Conservation (phyloP, 2,329 filamentous ascomycete genomes). For the Hyphodiscus sp. region DNA sequence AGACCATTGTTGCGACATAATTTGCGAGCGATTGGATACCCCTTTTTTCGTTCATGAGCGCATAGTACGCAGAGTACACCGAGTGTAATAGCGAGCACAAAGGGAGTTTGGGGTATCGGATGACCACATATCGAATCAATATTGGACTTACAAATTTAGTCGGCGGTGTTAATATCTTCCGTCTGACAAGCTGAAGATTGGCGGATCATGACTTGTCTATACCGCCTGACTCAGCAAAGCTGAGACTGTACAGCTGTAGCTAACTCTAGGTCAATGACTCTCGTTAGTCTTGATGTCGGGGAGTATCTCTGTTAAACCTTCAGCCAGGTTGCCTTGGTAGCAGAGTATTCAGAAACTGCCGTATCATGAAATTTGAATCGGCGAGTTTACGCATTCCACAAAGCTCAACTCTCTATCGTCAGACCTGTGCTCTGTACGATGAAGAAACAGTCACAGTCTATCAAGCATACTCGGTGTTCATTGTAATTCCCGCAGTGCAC, state of each 20-base stretch:
- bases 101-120: background rate
- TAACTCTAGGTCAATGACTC: background rate
- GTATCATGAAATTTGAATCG: too few relatives aligned
- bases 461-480: slow-evolving; percentile 50
- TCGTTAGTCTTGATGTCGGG: background rate
- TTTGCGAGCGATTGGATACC: background rate
- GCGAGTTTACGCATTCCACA: background rate
- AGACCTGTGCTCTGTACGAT: slow-evolving; percentile 48
- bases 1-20: background rate
- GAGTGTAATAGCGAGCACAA: background rate
- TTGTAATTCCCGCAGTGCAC: slow-evolving; percentile 46
- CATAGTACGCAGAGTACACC: background rate
- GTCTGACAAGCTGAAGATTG: background rate
- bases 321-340: background rate
- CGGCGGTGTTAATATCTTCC: background rate
- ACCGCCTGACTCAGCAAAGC: background rate
- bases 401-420: slow-evolving; percentile 33
- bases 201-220: background rate
- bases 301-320: background rate
- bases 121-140: too few relatives aligned
- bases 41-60: background rate
- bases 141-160: too few relatives aligned
- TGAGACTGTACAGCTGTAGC: background rate
- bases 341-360: too few relatives aligned
- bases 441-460: slow-evolving; percentile 51